These are phyloP conservation scores for Alternaria consortialis DNA, from an alignment of 2,329 filamentous ascomycete species.

Conservation along the genomic window DNA sequence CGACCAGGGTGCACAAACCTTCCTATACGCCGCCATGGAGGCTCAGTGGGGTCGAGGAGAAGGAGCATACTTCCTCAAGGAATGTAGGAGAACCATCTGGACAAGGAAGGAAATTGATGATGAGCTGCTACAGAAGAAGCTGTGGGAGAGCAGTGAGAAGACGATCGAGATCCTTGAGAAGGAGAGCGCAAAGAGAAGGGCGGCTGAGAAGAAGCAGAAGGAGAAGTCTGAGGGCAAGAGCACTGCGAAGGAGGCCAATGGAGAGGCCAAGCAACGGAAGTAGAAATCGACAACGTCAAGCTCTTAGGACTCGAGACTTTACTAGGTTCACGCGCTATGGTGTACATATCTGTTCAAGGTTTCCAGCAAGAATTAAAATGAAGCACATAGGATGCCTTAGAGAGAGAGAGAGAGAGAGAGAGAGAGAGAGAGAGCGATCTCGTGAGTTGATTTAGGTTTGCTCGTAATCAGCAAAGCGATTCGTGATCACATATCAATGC, in stretches of 20 bases:
- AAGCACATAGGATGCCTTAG: too few species aligned
- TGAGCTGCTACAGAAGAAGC: constrained; percentile 79
- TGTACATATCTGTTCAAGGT: not conserved
- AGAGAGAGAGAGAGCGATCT: too few species aligned
- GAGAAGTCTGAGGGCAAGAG: constrained; percentile 42
- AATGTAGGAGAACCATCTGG: constrained; percentile 80
- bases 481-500: not conserved
- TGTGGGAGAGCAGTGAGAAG: constrained; percentile 87
- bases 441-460: not conserved
- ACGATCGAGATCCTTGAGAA: constrained; percentile 85
- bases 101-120: constrained; percentile 78
- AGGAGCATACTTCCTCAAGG: constrained; percentile 83
- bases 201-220: constrained; percentile 64
- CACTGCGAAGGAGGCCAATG: constrained; percentile 28
- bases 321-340: not conserved
- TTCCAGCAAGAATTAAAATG: not conserved
- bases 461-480: not conserved
- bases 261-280: constrained; percentile 37
- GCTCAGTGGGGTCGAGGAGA: constrained; percentile 69
- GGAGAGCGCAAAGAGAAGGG: constrained; percentile 72
- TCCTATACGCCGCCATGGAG: constrained; percentile 88
- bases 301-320: not conserved
- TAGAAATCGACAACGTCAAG: constrained; percentile 1
- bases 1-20: constrained; percentile 82
- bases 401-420: too few species aligned